These are phyloP conservation scores for Endocalyx cinctus DNA, from an alignment of 2,329 filamentous ascomycete species.

Conservation along the genomic window DNA sequence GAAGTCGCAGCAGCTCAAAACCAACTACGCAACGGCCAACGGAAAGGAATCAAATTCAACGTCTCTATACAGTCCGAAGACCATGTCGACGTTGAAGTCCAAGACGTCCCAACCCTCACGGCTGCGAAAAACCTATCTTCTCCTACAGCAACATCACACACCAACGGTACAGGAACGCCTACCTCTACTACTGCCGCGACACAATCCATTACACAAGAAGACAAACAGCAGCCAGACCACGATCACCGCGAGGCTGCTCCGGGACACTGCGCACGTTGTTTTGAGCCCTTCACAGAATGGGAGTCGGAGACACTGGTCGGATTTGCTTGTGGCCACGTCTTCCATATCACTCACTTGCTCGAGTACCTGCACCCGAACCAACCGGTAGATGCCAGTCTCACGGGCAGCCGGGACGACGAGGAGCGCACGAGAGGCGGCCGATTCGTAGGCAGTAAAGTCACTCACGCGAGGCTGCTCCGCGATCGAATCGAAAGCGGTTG, in stretches of 20 bases:
- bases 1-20: constrained; percentile 85
- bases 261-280: constrained; percentile 57
- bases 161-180: constrained; percentile 18
- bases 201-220: neutral
- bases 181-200: neutral
- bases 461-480: constrained; percentile 72
- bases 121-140: constrained; percentile 11
- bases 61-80: constrained; percentile 47
- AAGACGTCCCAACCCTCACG: constrained; percentile 30
- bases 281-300: constrained; percentile 51
- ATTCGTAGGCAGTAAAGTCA: constrained; percentile 82
- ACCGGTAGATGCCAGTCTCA: constrained; percentile 33
- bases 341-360: constrained; percentile 70
- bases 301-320: constrained; percentile 72
- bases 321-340: constrained; percentile 78
- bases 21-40: constrained; percentile 71
- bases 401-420: constrained; percentile 28
- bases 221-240: constrained; percentile 24
- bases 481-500: constrained; percentile 65
- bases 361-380: constrained; percentile 43
- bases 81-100: constrained; percentile 39
- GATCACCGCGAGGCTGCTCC: constrained; percentile 34
- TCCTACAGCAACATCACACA: constrained; percentile 13
- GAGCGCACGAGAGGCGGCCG: constrained; percentile 43
- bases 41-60: constrained; percentile 85